These are phyloP conservation scores for Gloeopeniophorella convolvens DNA, from an alignment of 768 basidiomycete genomes.

Conservation along the genomic window DNA sequence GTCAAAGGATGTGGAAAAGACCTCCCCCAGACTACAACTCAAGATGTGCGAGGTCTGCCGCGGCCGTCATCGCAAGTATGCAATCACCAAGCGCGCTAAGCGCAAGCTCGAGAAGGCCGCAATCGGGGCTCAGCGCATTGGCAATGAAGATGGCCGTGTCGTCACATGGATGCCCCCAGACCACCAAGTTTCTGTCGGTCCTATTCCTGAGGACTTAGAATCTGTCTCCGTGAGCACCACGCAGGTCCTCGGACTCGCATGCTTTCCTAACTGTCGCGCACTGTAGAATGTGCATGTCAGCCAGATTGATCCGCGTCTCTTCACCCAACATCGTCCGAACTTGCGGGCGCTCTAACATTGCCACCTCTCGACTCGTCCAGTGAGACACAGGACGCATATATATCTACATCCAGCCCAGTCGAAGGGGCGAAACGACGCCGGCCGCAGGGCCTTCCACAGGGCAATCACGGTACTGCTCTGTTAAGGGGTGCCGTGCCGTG, in stretches of 20 bases:
- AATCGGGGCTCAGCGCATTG: conserved; percentile 11
- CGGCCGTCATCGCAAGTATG: conserved; percentile 44
- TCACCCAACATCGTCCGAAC: conserved; percentile 36
- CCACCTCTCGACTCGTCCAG: conserved; percentile 23
- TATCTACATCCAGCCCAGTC: conserved; percentile 1
- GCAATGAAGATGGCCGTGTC: conserved; percentile 14
- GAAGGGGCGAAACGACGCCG: background rate
- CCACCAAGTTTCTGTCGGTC: conserved; percentile 7
- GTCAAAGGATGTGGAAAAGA: conserved; percentile 38
- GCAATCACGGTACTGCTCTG: conserved; percentile 39
- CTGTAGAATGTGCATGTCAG: conserved; percentile 12
- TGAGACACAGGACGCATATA: background rate
- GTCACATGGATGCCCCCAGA: conserved; percentile 28
- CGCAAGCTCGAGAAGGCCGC: conserved; percentile 47
- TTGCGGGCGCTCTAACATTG: conserved; percentile 43
- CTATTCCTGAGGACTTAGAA: conserved; percentile 8
- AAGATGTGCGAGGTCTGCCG: conserved; percentile 53
- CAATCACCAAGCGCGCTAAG: conserved; percentile 42
- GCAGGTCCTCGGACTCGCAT: background rate
- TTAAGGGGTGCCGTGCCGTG: conserved; percentile 47
- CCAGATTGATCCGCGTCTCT: conserved; percentile 29
- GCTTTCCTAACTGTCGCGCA: background rate
- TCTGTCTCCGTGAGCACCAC: conserved; percentile 1
- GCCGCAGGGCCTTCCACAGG: conserved; percentile 10
- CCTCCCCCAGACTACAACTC: conserved; percentile 28